Evolutionary conservation across 495 filamentous ascomycete genomes (phyloP).

Genomic region (Aspergillus ellipticus): DNA sequence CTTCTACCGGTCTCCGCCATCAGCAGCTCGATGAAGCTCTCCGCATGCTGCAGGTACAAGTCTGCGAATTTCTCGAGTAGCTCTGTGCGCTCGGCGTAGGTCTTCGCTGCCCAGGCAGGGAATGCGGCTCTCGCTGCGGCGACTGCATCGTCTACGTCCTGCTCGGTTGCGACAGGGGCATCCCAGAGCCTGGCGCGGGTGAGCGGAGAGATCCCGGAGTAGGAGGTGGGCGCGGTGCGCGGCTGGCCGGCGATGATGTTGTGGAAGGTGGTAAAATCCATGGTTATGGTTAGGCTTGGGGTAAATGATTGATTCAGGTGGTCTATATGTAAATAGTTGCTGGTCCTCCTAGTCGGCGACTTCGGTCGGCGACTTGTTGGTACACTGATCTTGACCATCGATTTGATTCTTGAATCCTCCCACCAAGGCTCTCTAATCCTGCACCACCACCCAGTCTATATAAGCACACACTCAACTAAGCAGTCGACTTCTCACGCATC

Average conservation of each 20-base stretch:
- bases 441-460: too few relatives aligned
- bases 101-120: constrained; percentile 38
- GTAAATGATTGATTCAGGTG: too few relatives aligned
- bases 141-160: constrained; percentile 51
- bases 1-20: constrained; percentile 49
- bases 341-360: too few relatives aligned
- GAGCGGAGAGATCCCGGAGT: constrained; percentile 28
- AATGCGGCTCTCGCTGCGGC: constrained; percentile 41
- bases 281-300: too few relatives aligned
- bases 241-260: constrained; percentile 49
- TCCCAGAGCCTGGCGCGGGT: constrained; percentile 45
- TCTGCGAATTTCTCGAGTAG: constrained; percentile 47
- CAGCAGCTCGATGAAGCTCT: constrained; percentile 45
- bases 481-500: too few relatives aligned
- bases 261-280: constrained; percentile 5
- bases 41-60: constrained; percentile 27
- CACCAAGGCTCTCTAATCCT: too few relatives aligned
- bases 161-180: constrained; percentile 47
- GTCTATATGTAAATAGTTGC: too few relatives aligned
- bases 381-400: too few relatives aligned
- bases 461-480: too few relatives aligned
- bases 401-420: too few relatives aligned
- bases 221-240: constrained; percentile 8
- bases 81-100: constrained; percentile 47
- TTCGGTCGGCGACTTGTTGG: too few relatives aligned